Base-by-base conservation (phyloP, 2,329 filamentous ascomycete species). In the Trichoderma gracile region DNA sequence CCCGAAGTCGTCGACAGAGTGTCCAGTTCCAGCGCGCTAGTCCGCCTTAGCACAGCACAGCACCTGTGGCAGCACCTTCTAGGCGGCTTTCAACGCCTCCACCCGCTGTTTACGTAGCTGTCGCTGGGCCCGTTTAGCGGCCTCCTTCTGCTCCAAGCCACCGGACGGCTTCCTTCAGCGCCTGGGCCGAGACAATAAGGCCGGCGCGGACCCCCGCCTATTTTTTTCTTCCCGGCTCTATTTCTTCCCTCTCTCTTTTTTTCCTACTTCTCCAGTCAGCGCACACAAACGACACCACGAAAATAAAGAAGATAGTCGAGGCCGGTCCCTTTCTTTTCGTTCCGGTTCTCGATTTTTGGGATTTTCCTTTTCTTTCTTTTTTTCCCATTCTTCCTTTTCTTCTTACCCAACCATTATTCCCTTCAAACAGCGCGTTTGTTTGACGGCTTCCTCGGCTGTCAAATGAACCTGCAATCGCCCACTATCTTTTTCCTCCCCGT, bases 381-480 rank as follows among this genome's bases (percentile, higher is more conserved):
- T 61, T 61, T 55, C 23, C 47, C 43, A 21, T 42, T 46, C 30
- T 38, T 25, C 57, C 17, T 45, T 30, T n/a, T 23, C 9, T 25
- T 14, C 21, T 38, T 5, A 23, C 40, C 3, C 58, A 42, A 50
- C 63, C 58, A 66, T 67, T 68, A 68, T 67, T 54, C 38, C 68
- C 70, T 69, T 69, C 72, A 72, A 69, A 73, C 78, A 78, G 92
- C 92, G 92, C 92, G 92, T 89, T 96, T 92, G 83, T 89, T 96
- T 95, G 92, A 84, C 91, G 91, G 88, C 89, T 80, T 75, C 67
- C 25, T 71, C 70, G 77, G 89, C 92, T 93, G 92, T 96, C 92
- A 94, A 92, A 97, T 97, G 93, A 97, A 95, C 92, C 92, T 97
- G 93, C 92, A 93, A 82, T 81, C 80, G 80, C 80, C 79, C 76